Evolutionary conservation across 331 rosid species (phyloP).

Genomic region (Spiraea crenata): DNA sequence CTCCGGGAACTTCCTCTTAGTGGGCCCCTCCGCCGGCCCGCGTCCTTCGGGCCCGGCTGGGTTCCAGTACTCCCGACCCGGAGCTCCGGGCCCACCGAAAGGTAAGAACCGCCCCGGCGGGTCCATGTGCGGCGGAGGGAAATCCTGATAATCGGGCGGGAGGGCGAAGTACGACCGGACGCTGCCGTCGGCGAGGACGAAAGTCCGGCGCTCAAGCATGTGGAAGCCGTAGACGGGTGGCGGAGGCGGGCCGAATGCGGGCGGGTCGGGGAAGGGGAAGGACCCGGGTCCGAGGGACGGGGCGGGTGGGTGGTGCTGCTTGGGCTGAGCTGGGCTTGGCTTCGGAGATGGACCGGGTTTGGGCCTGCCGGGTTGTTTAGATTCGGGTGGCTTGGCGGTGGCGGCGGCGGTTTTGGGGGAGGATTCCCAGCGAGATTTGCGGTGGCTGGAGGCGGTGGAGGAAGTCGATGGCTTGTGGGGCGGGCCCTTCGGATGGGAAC

Average conservation of each 20-base stretch:
- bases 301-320: constrained; percentile 2
- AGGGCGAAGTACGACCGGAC: constrained; percentile 93
- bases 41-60: constrained; percentile 44
- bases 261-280: constrained; percentile 53
- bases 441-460: constrained; percentile 56
- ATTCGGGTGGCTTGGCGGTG: constrained; percentile 32
- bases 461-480: constrained; percentile 43
- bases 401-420: constrained; percentile 11
- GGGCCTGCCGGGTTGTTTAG: constrained; percentile 36
- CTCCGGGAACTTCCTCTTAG: constrained; percentile 45
- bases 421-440: constrained; percentile 92
- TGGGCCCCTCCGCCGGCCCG: constrained; percentile 42
- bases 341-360: constrained; percentile 42
- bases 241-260: constrained; percentile 67
- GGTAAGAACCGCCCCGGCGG: constrained; percentile 43
- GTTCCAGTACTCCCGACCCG: too few relatives aligned
- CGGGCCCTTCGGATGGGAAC: constrained; percentile 38
- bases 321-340: constrained; percentile 19
- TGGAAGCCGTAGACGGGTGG: constrained; percentile 91
- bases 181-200: constrained; percentile 82
- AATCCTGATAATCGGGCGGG: constrained; percentile 81
- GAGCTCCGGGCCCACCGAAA: constrained; percentile 1
- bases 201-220: constrained; percentile 95
- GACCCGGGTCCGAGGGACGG: constrained; percentile 35
- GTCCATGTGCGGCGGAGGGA: constrained; percentile 40